Percentiles rank a stretch among this genome's conserved stretches.
phyloP scores from a whole-genome alignment of 2,329 filamentous ascomycete genomes.

The Ophiostoma tasmaniense region DNA sequence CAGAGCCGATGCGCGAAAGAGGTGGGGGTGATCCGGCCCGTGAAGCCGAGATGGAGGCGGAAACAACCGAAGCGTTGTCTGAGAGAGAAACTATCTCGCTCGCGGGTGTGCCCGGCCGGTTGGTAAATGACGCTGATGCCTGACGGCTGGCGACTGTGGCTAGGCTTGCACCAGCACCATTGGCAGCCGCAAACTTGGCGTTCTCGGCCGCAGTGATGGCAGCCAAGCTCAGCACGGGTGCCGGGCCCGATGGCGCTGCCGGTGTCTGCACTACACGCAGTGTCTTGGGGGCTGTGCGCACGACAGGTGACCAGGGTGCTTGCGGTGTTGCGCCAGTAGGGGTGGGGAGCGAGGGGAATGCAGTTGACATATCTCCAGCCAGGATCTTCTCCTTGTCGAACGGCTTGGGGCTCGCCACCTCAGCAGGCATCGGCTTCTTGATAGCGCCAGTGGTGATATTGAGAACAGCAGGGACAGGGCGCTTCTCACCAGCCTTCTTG shows the following conservation, averaged over 20 bases:
- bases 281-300: conserved; percentile 52
- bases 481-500: conserved; percentile 26
- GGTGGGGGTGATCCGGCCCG: conserved; percentile 52
- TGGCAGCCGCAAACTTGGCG: conserved; percentile 5
- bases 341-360: conserved; percentile 45
- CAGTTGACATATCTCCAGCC: conserved; percentile 29
- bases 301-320: conserved; percentile 44
- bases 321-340: conserved; percentile 35
- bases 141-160: conserved; percentile 8
- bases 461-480: conserved; percentile 32
- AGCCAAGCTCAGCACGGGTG: conserved; percentile 23
- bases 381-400: conserved; percentile 28
- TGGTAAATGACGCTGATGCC: conserved; percentile 19
- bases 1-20: conserved; percentile 53
- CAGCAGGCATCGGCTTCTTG: conserved; percentile 19
- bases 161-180: not conserved
- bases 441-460: conserved; percentile 42
- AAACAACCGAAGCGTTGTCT: conserved; percentile 68
- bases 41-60: conserved; percentile 58
- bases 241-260: conserved; percentile 30
- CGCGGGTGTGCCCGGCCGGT: conserved; percentile 59
- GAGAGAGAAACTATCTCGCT: conserved; percentile 70
- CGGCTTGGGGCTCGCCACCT: conserved; percentile 28
- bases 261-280: conserved; percentile 56
- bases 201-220: conserved; percentile 20